Evolutionary conservation across 1,284 basidiomycete species (phyloP), one percentile per base, ranked within the genome.

Genomic region (Melampsora larici-populina): DNA sequence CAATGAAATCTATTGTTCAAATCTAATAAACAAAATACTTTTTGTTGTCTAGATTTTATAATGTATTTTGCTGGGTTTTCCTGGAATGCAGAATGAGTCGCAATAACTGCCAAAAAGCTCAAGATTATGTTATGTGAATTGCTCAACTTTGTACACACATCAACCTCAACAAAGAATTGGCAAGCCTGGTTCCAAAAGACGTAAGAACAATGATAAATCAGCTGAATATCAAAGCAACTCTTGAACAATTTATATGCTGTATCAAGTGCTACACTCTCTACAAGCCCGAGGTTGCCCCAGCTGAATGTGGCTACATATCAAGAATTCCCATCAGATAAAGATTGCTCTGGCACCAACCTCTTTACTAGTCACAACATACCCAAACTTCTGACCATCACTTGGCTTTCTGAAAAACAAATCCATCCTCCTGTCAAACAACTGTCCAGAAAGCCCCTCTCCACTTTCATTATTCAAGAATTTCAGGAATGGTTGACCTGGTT

Each of bases 381-480:
- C 21, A 21, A 49, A 49, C 48, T 49, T 49, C 48, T 21, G 21
- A 49, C 21, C 21, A 49, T 49, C 11, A 49, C 48, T 11, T 49
- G 48, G 48, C 48, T 49, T 21, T 49, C 48, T 49, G 48, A 49
- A 49, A 49, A 49, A 49, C 48, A 49, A 49, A 11, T 21, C 48
- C 48, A 49, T 49, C 48, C 11, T 49, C 11, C 21, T 49, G 48
- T 49, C 21, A 49, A 49, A 21, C 11, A 11, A 49, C 11, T 11
- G 21, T 49, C 48, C 48, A 11, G 11, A 11, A 49, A 49, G 11
- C 48, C 48, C 11, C 48, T 49, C 48, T 49, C 21, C 24, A 9
- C 48, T 15, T 70, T 70, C 33, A 33, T 33, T 15, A 58, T 48
- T 51, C 68, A 70, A 55, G 68, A 49, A n/a, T n/a, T n/a, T n/a